Evolutionary conservation across 1,284 basidiomycete genomes (phyloP), one percentile per base, ranked within the genome.

Genomic region (Sporisorium graminicola): DNA sequence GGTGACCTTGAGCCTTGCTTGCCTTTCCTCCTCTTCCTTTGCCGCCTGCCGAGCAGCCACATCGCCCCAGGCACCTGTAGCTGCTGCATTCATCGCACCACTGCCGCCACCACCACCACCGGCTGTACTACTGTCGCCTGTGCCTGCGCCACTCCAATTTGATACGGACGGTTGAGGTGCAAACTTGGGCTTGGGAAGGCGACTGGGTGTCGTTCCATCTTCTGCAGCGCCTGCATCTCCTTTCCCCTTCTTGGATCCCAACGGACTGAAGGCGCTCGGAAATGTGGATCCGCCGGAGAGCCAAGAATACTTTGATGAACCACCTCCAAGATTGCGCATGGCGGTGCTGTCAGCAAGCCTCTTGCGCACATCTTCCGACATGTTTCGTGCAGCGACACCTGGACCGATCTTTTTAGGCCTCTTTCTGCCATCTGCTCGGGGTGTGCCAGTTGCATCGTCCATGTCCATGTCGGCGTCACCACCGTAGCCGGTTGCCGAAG

Each of bases 361-460:
- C 64, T 82, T 82, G 14, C 81, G 77, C 51, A 84, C 79, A 33
- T 84, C 83, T 51, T 85, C 83, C 13, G 78, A 79, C 69, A 85
- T 78, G 61, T 84, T 85, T 44, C 79, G 72, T 2, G 80, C 81
- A 3, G 78, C 72, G 8, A 75, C 69, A 20, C 79, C 69, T 16
- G 66, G 66, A 2, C 78, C 77, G n/a, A 80, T 72, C 52, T 78
- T 76, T 47, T 81, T 82, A 40, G 65, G 65, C 33, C 64, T 74
- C 67, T 81, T 79, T 29, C 68, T 73, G 20, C 58, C 61, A 26
- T 70, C 69, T 8, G 52, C 64, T 62, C 50, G 54, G 5, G 67
- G 62, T 14, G 70, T 72, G 20, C 65, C 74, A 5, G 58, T 56
- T 10, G 61, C 74, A 14, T 78, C 78, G n/a, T 73, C 77, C 31